These are phyloP conservation scores for Crithidia acanthocephali DNA, from an alignment of 208 protist species.

Conservation along the genomic window DNA sequence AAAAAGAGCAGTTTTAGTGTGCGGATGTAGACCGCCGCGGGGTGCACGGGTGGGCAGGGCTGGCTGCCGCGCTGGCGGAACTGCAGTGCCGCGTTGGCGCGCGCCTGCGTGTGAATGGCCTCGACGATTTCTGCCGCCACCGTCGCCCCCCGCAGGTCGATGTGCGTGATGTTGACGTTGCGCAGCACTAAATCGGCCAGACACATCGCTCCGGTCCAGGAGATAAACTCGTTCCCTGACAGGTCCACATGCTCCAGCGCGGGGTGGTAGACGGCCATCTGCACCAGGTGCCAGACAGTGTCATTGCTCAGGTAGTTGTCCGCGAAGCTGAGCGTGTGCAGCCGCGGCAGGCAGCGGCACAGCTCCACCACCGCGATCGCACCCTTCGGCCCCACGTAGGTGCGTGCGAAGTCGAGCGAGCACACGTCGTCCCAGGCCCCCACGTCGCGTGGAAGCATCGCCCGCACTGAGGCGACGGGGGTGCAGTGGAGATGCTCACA, in stretches of 20 bases:
- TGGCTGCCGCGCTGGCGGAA: conserved; percentile 26
- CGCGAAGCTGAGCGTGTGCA: conserved; percentile 49
- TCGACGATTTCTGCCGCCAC: conserved; percentile 41
- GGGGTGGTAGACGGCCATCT: conserved; percentile 66
- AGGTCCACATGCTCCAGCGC: conserved; percentile 63
- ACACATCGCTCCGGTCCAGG: conserved; percentile 84
- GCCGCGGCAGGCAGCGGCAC: conserved; percentile 57
- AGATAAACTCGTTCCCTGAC: conserved; percentile 65
- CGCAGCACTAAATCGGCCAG: conserved; percentile 51
- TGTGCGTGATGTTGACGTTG: conserved; percentile 61
- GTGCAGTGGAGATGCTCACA: conserved; percentile 46
- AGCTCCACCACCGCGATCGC: conserved; percentile 52
- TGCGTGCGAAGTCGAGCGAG: conserved; percentile 57
- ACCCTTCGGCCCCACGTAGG: conserved; percentile 73
- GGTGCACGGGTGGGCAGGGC: conserved; percentile 54
- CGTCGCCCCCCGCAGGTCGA: conserved; percentile 48
- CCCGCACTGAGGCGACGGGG: conserved; percentile 42
- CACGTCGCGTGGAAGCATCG: conserved; percentile 47
- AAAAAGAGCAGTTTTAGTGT: conserved; percentile 69
- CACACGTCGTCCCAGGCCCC: conserved; percentile 51
- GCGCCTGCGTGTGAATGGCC: conserved; percentile 56
- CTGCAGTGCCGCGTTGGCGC: conserved; percentile 54
- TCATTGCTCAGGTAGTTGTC: conserved; percentile 84
- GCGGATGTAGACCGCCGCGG: conserved; percentile 63
- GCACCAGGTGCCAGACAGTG: conserved; percentile 56